phyloP scores from a whole-genome alignment of 2,329 filamentous ascomycete genomes.

The Colletotrichum sp. region DNA sequence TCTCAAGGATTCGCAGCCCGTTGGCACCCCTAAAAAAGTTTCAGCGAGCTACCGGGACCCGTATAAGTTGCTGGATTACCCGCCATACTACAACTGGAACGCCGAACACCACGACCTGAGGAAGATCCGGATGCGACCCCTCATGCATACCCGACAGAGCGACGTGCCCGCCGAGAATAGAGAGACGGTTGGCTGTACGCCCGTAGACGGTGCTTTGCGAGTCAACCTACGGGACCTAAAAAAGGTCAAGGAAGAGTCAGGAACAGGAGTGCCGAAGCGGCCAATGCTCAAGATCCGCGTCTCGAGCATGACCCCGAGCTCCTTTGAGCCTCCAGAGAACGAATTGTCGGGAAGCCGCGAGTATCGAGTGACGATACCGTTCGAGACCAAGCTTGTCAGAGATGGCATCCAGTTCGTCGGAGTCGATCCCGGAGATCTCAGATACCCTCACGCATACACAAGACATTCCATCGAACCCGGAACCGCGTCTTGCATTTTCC shows the following conservation, averaged over 20 bases:
- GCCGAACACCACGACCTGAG: conserved; percentile 78
- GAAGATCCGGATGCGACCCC: conserved; percentile 66
- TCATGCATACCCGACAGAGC: conserved; percentile 54
- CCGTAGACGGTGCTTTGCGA: conserved; percentile 58
- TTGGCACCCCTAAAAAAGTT: conserved; percentile 38
- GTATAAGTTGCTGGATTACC: conserved; percentile 68
- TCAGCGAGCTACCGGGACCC: conserved; percentile 63
- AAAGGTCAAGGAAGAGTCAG: conserved; percentile 17
- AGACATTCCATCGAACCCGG: conserved; percentile 80
- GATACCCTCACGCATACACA: conserved; percentile 93
- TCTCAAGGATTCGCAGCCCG: conserved; percentile 26
- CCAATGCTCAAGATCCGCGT: conserved; percentile 50
- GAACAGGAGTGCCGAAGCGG: conserved; percentile 24
- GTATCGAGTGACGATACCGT: conserved; percentile 70
- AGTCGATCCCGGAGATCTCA: conserved; percentile 75
- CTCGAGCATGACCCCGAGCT: conserved; percentile 36
- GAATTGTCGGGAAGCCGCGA: conserved; percentile 58
- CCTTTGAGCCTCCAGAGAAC: conserved; percentile 28
- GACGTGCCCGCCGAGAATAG: conserved; percentile 62
- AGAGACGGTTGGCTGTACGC: conserved; percentile 60
- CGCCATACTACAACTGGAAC: conserved; percentile 65
- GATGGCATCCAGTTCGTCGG: conserved; percentile 95
- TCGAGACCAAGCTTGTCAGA: conserved; percentile 73
- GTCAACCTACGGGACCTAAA: conserved; percentile 41
- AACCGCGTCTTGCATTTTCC: conserved; percentile 85